Evolutionary conservation across 805 yeast species (phyloP), one percentile per base, ranked within the genome.

Genomic region (Clavispora asparagi): DNA sequence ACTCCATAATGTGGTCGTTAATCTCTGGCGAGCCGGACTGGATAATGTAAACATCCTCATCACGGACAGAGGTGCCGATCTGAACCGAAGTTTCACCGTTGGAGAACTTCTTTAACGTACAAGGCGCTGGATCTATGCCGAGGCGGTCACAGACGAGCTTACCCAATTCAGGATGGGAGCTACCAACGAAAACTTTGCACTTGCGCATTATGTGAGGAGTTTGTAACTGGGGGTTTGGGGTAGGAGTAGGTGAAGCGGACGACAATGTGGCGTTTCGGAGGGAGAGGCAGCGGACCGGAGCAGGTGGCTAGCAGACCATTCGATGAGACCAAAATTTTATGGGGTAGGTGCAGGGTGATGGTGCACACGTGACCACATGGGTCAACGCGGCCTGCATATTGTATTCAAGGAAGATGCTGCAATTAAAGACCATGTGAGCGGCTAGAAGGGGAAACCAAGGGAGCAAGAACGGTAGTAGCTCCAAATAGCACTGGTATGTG

Each of bases 31-130:
- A 86, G 7, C 96, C 95, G 36, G 91, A 83, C 65, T 91, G 96
- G 54, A 92, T 71, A 41, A 55, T 89, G 62, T 89, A 91, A 26
- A 94, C 96, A 62, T 94, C 98, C 66, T 94, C 97, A 63, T 94
- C 98, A 67, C 99, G 81, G 40, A 94, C 96, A 30, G 95, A 88
- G 28, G 85, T 91, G 40, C 97, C 96, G 54, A 92, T 87, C 63
- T 87, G 96, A 40, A 95, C 97, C 39, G 95, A 86, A 4, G 99
- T 94, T 71, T 94, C 99, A 45, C 99, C 99, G 63, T 94, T 94
- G 52, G 97, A 87, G 68, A 94, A 94, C 68, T 90, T 91, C 67
- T 87, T 85, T 56, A 92, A 73, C 9, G 94, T 81, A 61, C 95
- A 88, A 27, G 96, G 95, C 27, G 97, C 98, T 10, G 96, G 90